Conservation (phyloP, 768 basidiomycete species). For the Strobilomyces confusus region DNA sequence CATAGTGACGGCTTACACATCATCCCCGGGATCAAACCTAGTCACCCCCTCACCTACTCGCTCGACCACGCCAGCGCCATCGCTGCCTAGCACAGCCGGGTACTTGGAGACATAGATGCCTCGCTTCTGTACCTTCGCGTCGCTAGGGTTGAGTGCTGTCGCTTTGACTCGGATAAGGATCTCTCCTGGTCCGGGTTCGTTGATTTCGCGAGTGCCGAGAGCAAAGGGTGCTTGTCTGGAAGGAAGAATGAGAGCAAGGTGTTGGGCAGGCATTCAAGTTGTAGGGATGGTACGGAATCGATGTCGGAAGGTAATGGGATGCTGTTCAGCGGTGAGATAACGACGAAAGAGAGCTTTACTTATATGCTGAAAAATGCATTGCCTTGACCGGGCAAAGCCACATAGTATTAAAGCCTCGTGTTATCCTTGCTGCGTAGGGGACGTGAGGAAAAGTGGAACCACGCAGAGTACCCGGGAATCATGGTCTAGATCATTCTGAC, state of each 20-base stretch:
- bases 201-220: conserved; percentile 33
- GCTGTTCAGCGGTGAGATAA: conserved; percentile 20
- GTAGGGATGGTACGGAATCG: conserved; percentile 4
- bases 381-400: conserved; percentile 26
- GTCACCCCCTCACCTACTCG: conserved; percentile 50
- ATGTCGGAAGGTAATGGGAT: conserved; percentile 11
- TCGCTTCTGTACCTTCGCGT: conserved; percentile 47
- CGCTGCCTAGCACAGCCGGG: conserved; percentile 46
- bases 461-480: conserved; percentile 27
- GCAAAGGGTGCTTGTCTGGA: conserved; percentile 34
- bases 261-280: conserved; percentile 25
- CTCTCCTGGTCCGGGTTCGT: conserved; percentile 43
- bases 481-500: conserved; percentile 30
- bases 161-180: conserved; percentile 46
- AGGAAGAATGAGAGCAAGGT: conserved; percentile 30
- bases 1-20: conserved; percentile 39
- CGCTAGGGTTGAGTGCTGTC: conserved; percentile 49
- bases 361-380: conserved; percentile 30
- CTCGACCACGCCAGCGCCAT: conserved; percentile 50
- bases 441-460: conserved; percentile 24
- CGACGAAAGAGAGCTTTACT: conserved; percentile 17
- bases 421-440: conserved; percentile 30
- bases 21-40: conserved; percentile 47
- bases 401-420: conserved; percentile 33
- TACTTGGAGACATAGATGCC: conserved; percentile 37